Conservation (phyloP, 2,329 filamentous ascomycete genomes). For the Teratosphaeria pseudoeucalypti region DNA sequence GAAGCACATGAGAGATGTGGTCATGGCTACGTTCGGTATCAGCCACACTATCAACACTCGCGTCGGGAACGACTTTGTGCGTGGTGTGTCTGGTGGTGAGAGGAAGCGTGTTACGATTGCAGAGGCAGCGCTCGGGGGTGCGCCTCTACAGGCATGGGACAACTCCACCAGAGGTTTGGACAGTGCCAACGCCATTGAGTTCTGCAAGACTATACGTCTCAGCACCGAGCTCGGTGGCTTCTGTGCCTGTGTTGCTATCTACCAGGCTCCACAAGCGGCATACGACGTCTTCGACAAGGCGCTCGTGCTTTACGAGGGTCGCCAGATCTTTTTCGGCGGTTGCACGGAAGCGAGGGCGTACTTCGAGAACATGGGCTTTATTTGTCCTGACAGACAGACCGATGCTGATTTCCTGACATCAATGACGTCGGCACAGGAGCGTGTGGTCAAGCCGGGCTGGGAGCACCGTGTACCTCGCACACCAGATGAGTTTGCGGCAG, state of each 20-base stretch:
- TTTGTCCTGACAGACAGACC: constrained; percentile 60
- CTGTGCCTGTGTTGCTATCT: constrained; percentile 62
- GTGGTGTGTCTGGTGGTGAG: constrained; percentile 66
- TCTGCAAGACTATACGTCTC: constrained; percentile 58
- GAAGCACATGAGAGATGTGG: constrained; percentile 56
- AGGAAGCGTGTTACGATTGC: constrained; percentile 72
- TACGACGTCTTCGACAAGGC: constrained; percentile 64
- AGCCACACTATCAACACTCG: constrained; percentile 61
- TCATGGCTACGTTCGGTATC: constrained; percentile 68
- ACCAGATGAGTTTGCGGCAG: constrained; percentile 39
- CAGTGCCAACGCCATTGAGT: constrained; percentile 65
- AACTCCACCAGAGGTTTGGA: constrained; percentile 67
- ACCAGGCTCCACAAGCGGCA: constrained; percentile 58
- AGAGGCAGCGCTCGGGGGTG: constrained; percentile 59
- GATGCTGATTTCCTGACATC: constrained; percentile 70
- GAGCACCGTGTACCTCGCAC: constrained; percentile 38
- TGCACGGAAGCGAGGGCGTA: constrained; percentile 55
- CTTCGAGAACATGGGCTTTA: constrained; percentile 62
- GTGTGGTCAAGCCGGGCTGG: constrained; percentile 34
- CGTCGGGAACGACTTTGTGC: constrained; percentile 65
- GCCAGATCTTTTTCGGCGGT: constrained; percentile 62
- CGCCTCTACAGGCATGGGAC: constrained; percentile 61
- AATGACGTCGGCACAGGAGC: constrained; percentile 47
- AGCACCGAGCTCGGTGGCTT: constrained; percentile 56
- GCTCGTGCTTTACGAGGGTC: constrained; percentile 55